Evolutionary conservation across 306 rosid genomes (phyloP), one percentile per base, ranked within the genome.

Genomic region (Malus fusca): DNA sequence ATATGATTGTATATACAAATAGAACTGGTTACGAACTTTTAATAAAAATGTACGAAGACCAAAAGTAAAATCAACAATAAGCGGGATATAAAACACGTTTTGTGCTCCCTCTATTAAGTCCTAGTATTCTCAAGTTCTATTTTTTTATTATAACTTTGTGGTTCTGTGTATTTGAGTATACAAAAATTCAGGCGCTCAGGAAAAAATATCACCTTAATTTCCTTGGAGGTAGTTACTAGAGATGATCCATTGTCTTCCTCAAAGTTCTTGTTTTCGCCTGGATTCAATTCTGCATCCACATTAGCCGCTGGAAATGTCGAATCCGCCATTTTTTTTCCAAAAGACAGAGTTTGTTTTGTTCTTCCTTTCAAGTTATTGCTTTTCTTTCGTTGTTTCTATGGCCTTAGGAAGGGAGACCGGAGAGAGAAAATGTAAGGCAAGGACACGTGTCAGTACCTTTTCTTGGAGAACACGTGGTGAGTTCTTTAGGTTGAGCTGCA

Each of bases 231-330:
- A 72, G 85, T 85, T 25, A 86, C 81, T 76, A 87, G 73, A 35
- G 88, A 82, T 30, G 90, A 87, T 31, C 51, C 4, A 46, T 86
- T 82, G 79, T 92, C 90, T 70, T 78, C 82, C 33, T 88, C 52
- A 58, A 83, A 79, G 7, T 78, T 59, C 25, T 73, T 82, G 44
- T 82, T 76, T 1, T 11, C 33, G 22, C 76, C 84, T 30, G 85
- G 88, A 66, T 78, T 77, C 77, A 85, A 53, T 35, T 83, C 92
- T 43, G 73, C 75, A 22, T 63, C 79, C 28, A 69, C 61, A 62
- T 89, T 85, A 53, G 63, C 90, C 0, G 70, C 78, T 14, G 91
- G 91, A 81, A 88, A 72, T 52, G 84, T 84, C 55, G 86, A 78
- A 8, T 30, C 73, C 4, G 84, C 86, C 97, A 89, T 91, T 91